Percentiles rank a stretch among this genome's conserved stretches.
phyloP scores from a whole-genome alignment of 139 green algal species.

The Chlorella vulgaris region DNA sequence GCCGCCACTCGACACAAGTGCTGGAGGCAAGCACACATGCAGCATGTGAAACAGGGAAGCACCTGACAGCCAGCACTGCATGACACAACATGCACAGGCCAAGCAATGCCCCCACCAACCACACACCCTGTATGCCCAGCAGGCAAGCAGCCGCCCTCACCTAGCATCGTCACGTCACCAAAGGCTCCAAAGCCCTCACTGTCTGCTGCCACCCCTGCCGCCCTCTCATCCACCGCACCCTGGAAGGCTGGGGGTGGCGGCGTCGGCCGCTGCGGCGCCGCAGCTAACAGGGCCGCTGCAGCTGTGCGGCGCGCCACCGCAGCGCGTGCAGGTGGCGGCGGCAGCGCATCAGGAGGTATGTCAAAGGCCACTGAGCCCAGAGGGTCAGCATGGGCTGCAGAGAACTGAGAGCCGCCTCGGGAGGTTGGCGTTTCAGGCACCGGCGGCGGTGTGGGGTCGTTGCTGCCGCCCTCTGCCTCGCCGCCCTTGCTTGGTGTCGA shows the following conservation, averaged over 20 bases:
- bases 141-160: not conserved
- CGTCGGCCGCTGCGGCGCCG: not conserved
- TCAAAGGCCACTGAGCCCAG: constrained; percentile 35
- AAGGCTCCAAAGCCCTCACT: constrained; percentile 30
- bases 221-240: constrained; percentile 31
- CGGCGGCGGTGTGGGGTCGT: constrained; percentile 13
- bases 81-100: too few species aligned
- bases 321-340: constrained; percentile 38
- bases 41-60: too few species aligned
- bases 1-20: too few species aligned
- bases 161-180: constrained; percentile 21
- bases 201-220: constrained; percentile 2
- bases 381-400: constrained; percentile 26
- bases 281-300: not conserved
- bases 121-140: not conserved
- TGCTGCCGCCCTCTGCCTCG: not conserved
- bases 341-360: constrained; percentile 55
- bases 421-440: constrained; percentile 31
- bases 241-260: constrained; percentile 28
- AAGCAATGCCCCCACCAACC: too few species aligned
- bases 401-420: constrained; percentile 23
- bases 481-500: not conserved
- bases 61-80: too few species aligned
- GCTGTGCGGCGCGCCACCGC: constrained; percentile 11
- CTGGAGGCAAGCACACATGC: too few species aligned